Evolutionary conservation across 805 yeast species (phyloP).

Genomic region (Metschnikowia similis): DNA sequence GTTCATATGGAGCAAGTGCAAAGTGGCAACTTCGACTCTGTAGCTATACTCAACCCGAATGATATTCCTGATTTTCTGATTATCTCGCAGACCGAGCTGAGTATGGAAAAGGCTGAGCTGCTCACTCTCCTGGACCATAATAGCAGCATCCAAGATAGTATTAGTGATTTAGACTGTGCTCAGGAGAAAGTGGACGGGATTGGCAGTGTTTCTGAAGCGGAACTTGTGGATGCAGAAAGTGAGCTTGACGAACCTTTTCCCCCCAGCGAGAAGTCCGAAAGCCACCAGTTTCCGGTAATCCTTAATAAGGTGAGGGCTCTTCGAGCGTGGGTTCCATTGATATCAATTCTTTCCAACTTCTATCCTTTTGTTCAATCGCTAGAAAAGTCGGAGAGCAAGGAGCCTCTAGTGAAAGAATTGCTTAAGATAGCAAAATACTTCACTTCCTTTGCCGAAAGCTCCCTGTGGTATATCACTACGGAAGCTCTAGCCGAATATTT

Average conservation of each 20-base stretch:
- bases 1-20: constrained; percentile 3
- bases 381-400: constrained; percentile 12
- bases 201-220: constrained; percentile 5
- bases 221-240: constrained; percentile 1
- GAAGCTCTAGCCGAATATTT: constrained; percentile 15
- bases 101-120: constrained; percentile 6
- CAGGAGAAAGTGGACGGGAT: constrained; percentile 4
- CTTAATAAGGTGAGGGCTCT: constrained; percentile 3
- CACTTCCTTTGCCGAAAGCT: constrained; percentile 8
- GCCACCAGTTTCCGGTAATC: constrained; percentile 12
- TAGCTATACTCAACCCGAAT: constrained; percentile 25
- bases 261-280: constrained; percentile 10
- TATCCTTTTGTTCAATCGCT: constrained; percentile 29
- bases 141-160: constrained; percentile 5
- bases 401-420: constrained; percentile 16
- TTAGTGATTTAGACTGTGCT: neutral
- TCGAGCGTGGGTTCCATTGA: constrained; percentile 36
- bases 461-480: constrained; percentile 20
- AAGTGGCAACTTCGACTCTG: constrained; percentile 17
- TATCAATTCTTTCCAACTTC: constrained; percentile 36
- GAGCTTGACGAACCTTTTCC: constrained; percentile 4
- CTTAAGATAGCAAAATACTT: constrained; percentile 22
- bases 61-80: constrained; percentile 28
- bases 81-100: constrained; percentile 2
- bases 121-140: constrained; percentile 4